phyloP scores from a whole-genome alignment of 805 yeast genomes.

The Yarrowia divulgata region DNA sequence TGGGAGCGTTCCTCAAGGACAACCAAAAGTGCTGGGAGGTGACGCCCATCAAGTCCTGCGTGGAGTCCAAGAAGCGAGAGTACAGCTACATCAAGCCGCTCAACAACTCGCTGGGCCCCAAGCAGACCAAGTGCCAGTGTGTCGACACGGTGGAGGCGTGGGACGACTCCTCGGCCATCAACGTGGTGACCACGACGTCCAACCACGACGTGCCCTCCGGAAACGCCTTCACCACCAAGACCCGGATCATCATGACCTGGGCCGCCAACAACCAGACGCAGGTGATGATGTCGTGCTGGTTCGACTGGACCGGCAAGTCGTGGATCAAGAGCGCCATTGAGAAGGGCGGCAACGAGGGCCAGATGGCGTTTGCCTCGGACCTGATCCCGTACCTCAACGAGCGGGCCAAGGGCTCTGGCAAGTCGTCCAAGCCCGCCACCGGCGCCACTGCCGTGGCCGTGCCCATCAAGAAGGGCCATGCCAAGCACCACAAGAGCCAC shows the following conservation, averaged over 20 bases:
- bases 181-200: slow-evolving; percentile 65
- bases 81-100: slow-evolving; percentile 78
- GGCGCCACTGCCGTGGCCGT: slow-evolving; percentile 22
- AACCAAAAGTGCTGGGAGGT: slow-evolving; percentile 40
- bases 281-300: slow-evolving; percentile 69
- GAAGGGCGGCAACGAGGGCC: slow-evolving; percentile 83
- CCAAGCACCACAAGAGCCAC: slow-evolving; percentile 37
- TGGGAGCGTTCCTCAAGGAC: slow-evolving; percentile 51
- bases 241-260: slow-evolving; percentile 81
- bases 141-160: slow-evolving; percentile 67
- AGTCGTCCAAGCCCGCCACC: slow-evolving; percentile 14
- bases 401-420: slow-evolving; percentile 44
- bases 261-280: slow-evolving; percentile 65
- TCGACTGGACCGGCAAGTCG: slow-evolving; percentile 89
- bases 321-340: slow-evolving; percentile 94
- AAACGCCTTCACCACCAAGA: slow-evolving; percentile 73
- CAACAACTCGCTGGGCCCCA: slow-evolving; percentile 88
- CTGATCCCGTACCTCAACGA: slow-evolving; percentile 54
- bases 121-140: slow-evolving; percentile 79
- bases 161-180: slow-evolving; percentile 63
- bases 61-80: slow-evolving; percentile 50
- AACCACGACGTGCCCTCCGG: slow-evolving; percentile 99
- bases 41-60: slow-evolving; percentile 38
- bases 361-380: slow-evolving; percentile 64
- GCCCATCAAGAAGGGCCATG: slow-evolving; percentile 39